Evolutionary conservation across 768 basidiomycete species (phyloP), one percentile per base, ranked within the genome.

Genomic region (Podaxis sp.): DNA sequence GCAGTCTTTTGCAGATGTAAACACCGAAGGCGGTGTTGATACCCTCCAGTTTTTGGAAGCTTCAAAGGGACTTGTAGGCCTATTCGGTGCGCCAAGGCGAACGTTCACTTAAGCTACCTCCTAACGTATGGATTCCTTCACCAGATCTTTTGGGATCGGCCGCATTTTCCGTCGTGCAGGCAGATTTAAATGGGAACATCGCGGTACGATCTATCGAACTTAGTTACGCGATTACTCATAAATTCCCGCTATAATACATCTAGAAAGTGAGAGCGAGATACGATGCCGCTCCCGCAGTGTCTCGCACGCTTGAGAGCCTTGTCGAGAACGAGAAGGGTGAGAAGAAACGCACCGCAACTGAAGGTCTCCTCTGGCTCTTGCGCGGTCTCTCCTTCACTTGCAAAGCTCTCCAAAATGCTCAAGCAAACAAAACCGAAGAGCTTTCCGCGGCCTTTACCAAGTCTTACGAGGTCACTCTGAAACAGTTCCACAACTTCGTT

Each of bases 1-100:
- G 51, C 66, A 99, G 96, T 96, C 93, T n/a, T 99, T 95, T 74
- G 87, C 88, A 68, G 90, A 96, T 75, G 96, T 99, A 44, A 82
- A 93, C 67, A 92, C 89, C 60, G 88, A 93, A 67, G 84, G 82
- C 68, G 96, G 96, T 64, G 86, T 99, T 72, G 89, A 99, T 73
- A 99, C 97, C 15, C 73, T 85, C 50, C 79, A 82, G 53, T 99
- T 99, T 79, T 82, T 96, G 68, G 88, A 96, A 68, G 97, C 96
- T 7, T 81, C 92, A 1, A 83, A 91, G 61, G 96, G 95, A 41
- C 83, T 99, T 51, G 90, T 95, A 64, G 88, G 89, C 62, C 78
- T 99, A 68, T 97, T 99, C 73, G 94, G 96, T 97, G 67, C 62
- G 85, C 73, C n/a, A 26, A 28, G 15, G 13, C 4, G 24, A 22